Evolutionary conservation across 176 grass and related monocot species (phyloP).

Genomic region (Carex littledalei): DNA sequence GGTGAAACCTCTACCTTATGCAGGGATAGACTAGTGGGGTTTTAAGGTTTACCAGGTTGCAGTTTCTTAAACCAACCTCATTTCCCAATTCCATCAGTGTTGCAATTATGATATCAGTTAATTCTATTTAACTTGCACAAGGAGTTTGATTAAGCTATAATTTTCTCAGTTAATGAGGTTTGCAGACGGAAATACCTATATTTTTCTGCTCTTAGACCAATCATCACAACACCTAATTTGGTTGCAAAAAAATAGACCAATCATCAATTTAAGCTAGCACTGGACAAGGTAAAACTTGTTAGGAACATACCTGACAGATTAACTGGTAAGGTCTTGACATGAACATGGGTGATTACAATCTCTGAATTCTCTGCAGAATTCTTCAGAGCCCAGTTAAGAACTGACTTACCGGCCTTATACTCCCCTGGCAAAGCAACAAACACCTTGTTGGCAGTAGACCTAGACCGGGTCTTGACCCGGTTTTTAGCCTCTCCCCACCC

Average conservation of each 20-base stretch:
- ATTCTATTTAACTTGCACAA: neutral
- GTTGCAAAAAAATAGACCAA: neutral
- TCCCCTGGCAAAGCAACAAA: constrained; percentile 19
- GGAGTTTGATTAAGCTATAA: neutral
- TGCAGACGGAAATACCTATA: too few relatives aligned
- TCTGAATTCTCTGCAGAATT: neutral
- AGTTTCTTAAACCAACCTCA: neutral
- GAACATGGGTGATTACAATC: constrained; percentile 3
- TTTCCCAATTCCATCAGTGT: neutral
- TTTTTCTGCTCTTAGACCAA: neutral
- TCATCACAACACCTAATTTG: neutral
- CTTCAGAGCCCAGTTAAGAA: constrained; percentile 17
- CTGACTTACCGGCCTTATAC: neutral
- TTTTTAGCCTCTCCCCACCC: neutral
- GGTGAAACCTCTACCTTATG: neutral
- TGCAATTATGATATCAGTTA: neutral
- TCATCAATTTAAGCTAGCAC: neutral
- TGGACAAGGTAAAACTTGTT: neutral
- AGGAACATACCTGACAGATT: constrained; percentile 10
- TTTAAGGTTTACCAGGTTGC: neutral
- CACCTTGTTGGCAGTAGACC: constrained; percentile 7
- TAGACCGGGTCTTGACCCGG: neutral
- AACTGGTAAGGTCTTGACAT: neutral
- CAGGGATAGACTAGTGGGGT: neutral
- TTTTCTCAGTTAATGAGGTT: neutral